Evolutionary conservation across 345 rosid species (phyloP), one percentile per base, ranked within the genome.

Genomic region (Gossypium herbaceum): DNA sequence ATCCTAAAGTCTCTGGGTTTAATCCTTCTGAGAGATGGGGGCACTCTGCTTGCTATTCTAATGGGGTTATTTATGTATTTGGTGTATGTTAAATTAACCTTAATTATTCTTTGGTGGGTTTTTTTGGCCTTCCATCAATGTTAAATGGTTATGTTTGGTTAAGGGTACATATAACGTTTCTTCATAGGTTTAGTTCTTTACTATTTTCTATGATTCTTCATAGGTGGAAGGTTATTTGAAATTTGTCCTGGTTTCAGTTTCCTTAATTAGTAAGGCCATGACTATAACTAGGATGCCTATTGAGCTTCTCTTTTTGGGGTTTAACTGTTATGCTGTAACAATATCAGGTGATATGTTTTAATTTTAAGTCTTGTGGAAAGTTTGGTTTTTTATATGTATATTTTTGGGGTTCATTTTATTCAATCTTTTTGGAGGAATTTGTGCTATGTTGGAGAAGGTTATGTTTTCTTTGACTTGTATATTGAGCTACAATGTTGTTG

Each of bases 1-100:
- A 87, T 73, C 93, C 96, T 10, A 85, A 82, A 74, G 81, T 86
- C 29, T 48, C 52, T 16, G 93, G 93, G 56, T 85, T 84, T 68
- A 85, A 76, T 73, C 93, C 96, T 81, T 81, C 89, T 66, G 87
- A 87, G 82, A 85, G 93, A 87, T 91, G 96, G 96, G 96, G 96
- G 7, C 96, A 91, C 71, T 86, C 93, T 76, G 85, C 96, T 76
- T 89, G 96, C 74, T 86, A 64, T 66, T 87, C 91, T 75, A 72
- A 82, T 72, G 96, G 93, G 4, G 48, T 75, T 73, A 80, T 91
- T 66, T 89, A 85, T 80, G 79, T 91, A 29, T 91, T 87, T 74
- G 96, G 93, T 89, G 96, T 91, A 85, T 74, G 80, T 48, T 2
- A 3, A 7, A 47, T 51, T 44, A 34, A 61, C 17, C 29, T 61